phyloP scores from a whole-genome alignment of 768 basidiomycete genomes.

The Ramaria rubella region DNA sequence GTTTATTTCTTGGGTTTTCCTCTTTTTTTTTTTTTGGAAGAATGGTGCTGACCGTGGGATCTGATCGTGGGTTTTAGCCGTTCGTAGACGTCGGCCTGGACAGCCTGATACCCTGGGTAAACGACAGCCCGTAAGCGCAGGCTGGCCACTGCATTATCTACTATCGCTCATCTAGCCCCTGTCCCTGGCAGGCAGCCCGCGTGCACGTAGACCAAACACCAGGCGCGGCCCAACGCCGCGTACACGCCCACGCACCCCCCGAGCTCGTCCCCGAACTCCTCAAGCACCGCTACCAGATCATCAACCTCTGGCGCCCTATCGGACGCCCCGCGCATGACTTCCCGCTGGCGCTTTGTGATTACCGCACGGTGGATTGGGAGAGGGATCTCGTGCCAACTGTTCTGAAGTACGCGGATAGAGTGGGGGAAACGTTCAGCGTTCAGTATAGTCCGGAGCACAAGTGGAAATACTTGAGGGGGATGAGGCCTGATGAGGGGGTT shows the following conservation, averaged over 20 bases:
- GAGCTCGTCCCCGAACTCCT: constrained; percentile 35
- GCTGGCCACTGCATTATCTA: too few relatives aligned
- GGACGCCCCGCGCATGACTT: constrained; percentile 37
- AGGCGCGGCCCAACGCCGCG: constrained; percentile 33
- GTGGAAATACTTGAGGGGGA: constrained; percentile 42
- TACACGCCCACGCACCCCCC: constrained; percentile 37
- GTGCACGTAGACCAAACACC: constrained; percentile 45
- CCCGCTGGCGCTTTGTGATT: constrained; percentile 46
- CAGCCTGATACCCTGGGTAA: constrained; percentile 30
- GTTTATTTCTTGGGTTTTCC: constrained; percentile 8
- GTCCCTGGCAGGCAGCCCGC: constrained; percentile 18
- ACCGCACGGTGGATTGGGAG: constrained; percentile 32
- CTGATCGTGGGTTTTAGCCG: constrained; percentile 25
- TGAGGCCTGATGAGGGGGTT: constrained; percentile 40
- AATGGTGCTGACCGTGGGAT: not conserved
- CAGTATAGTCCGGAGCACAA: constrained; percentile 32
- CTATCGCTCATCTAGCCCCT: constrained; percentile 9
- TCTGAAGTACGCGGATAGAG: constrained; percentile 35
- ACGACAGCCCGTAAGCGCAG: constrained; percentile 37
- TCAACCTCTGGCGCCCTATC: constrained; percentile 52
- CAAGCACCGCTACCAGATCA: constrained; percentile 42
- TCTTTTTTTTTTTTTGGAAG: too few relatives aligned
- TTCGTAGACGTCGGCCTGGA: constrained; percentile 36
- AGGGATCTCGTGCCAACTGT: constrained; percentile 34
- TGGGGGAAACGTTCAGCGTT: constrained; percentile 39